Conservation (phyloP, 2,329 filamentous ascomycete genomes). For the Nannizziopsis arthrosporioides region DNA sequence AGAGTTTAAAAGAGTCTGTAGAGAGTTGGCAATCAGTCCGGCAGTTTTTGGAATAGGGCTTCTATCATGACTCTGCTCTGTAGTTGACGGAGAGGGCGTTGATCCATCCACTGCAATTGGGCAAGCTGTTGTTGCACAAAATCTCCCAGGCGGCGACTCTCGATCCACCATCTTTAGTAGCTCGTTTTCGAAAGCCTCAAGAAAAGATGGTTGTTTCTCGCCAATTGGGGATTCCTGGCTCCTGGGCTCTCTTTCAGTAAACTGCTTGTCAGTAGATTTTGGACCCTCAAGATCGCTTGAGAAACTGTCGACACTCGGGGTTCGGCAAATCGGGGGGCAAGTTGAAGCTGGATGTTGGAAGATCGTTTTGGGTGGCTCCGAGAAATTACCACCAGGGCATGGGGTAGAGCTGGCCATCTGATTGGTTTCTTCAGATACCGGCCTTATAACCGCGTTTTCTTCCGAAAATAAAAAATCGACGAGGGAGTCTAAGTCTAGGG, state of each 20-base stretch:
- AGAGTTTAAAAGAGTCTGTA: constrained; percentile 26
- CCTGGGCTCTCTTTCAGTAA: constrained; percentile 14
- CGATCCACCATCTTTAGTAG: constrained; percentile 27
- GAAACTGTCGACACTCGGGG: not conserved
- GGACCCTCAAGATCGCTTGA: too few relatives aligned
- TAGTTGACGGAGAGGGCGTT: not conserved
- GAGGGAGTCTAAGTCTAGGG: too few relatives aligned
- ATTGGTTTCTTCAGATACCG: not conserved
- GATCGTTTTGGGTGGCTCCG: too few relatives aligned
- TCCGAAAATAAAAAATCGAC: too few relatives aligned
- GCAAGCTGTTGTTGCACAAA: constrained; percentile 10
- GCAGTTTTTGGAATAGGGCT: constrained; percentile 1
- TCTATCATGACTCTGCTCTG: not conserved
- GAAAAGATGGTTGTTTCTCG: constrained; percentile 23
- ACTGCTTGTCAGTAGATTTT: too few relatives aligned
- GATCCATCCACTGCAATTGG: not conserved
- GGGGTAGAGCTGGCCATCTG: too few relatives aligned
- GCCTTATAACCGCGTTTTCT: too few relatives aligned
- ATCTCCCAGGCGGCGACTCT: constrained; percentile 11
- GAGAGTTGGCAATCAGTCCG: constrained; percentile 20
- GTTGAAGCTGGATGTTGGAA: not conserved
- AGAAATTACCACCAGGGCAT: too few relatives aligned
- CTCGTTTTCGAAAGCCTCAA: constrained; percentile 32
- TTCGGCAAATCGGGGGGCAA: not conserved
- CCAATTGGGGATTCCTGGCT: constrained; percentile 14